A percentile compares a stretch with the other conserved stretches of the same genome.
These are phyloP conservation scores for Arxiozyma slooffiae DNA, from an alignment of 1,139 yeast species.

Conservation along the genomic window DNA sequence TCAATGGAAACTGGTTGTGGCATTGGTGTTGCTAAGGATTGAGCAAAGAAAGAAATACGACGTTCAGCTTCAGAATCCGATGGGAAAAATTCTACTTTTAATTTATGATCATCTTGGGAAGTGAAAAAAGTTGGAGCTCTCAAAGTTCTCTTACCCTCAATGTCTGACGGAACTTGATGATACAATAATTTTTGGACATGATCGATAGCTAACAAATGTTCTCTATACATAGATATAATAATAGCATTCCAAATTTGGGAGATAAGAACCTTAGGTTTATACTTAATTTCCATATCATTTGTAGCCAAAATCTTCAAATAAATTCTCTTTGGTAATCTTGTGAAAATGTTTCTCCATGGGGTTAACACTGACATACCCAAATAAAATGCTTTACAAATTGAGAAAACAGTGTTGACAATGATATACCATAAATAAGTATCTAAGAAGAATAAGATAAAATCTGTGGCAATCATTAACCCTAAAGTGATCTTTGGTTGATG, in stretches of 20 bases:
- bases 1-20: slow-evolving; percentile 98
- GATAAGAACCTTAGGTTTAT: slow-evolving; percentile 94
- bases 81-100: slow-evolving; percentile 94
- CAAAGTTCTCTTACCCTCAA: slow-evolving; percentile 95
- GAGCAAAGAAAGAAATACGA: slow-evolving; percentile 98
- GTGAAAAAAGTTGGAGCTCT: slow-evolving; percentile 98
- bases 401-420: slow-evolving; percentile 85
- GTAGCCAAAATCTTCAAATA: slow-evolving; percentile 96
- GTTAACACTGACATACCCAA: slow-evolving; percentile 96
- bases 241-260: slow-evolving; percentile 99
- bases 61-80: slow-evolving; percentile 96
- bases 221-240: slow-evolving; percentile 97
- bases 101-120: slow-evolving; percentile 92
- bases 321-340: slow-evolving; percentile 95
- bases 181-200: slow-evolving; percentile 94
- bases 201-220: slow-evolving; percentile 91
- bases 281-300: slow-evolving; percentile 97
- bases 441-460: slow-evolving; percentile 88
- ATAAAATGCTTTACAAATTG: slow-evolving; percentile 95
- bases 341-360: slow-evolving; percentile 98
- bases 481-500: slow-evolving; percentile 82
- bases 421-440: slow-evolving; percentile 99
- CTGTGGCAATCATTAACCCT: slow-evolving; percentile 87
- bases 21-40: slow-evolving; percentile 94
- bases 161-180: slow-evolving; percentile 95